Percentiles rank a stretch among this genome's conserved stretches.
Evolutionary conservation across 805 yeast species (phyloP).

Genomic region (Wickerhamiella spandovensis): DNA sequence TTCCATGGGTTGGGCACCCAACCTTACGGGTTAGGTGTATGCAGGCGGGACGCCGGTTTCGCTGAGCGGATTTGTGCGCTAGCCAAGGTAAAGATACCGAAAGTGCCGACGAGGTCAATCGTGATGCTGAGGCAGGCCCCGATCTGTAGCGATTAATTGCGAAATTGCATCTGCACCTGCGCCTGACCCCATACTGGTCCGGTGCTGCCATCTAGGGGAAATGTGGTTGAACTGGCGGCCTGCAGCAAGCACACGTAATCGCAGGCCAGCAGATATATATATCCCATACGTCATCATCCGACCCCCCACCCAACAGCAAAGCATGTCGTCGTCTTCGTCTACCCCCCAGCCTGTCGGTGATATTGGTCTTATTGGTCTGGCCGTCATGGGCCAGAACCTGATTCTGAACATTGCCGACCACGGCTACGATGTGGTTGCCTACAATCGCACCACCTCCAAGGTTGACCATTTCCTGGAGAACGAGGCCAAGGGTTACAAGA

Average conservation of each 20-base stretch:
- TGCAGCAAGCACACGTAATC: background rate
- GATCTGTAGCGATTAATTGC: no score
- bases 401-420: constrained; percentile 97
- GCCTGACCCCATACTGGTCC: no score
- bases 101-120: no score
- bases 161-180: no score
- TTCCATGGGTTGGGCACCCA: background rate
- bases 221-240: background rate
- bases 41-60: constrained; percentile 1
- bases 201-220: no score
- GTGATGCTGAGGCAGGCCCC: no score
- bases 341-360: constrained; percentile 40
- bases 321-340: background rate
- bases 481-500: constrained; percentile 84
- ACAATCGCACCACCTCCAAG: constrained; percentile 93
- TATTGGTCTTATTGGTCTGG: constrained; percentile 97
- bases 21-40: background rate
- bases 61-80: background rate
- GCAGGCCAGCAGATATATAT: background rate
- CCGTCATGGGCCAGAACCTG: constrained; percentile 97
- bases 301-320: background rate
- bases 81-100: no score
- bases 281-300: background rate
- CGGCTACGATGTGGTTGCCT: constrained; percentile 95
- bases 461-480: constrained; percentile 87